phyloP scores from a whole-genome alignment of 2,329 filamentous ascomycete genomes.

The Monosporascus ibericus region DNA sequence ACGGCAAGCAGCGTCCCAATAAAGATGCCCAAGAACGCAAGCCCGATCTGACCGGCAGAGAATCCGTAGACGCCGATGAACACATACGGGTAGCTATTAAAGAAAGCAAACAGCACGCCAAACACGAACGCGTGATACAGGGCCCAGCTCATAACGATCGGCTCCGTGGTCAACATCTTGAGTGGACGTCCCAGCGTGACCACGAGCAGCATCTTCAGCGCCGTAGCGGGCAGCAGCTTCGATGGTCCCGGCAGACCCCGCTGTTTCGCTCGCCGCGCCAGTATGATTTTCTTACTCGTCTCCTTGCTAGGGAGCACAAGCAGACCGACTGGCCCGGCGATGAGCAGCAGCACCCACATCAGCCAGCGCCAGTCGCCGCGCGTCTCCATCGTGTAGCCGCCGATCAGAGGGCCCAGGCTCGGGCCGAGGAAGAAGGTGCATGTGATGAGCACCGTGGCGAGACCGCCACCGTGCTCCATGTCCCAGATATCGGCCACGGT shows the following conservation, averaged over 20 bases:
- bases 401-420: slow-evolving; percentile 34
- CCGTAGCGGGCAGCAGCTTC: slow-evolving; percentile 14
- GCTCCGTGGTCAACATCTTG: slow-evolving; percentile 53
- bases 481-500: slow-evolving; percentile 42
- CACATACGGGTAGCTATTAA: slow-evolving; percentile 42
- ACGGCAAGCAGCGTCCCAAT: slow-evolving; percentile 39
- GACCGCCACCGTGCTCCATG: slow-evolving; percentile 32
- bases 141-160: slow-evolving; percentile 52
- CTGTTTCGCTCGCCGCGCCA: slow-evolving; percentile 29
- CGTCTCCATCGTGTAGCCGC: slow-evolving; percentile 35
- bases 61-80: slow-evolving; percentile 40
- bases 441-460: slow-evolving; percentile 40
- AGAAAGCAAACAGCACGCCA: slow-evolving; percentile 45
- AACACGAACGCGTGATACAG: slow-evolving; percentile 44
- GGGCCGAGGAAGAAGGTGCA: slow-evolving; percentile 38
- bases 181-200: slow-evolving; percentile 42
- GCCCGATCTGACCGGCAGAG: slow-evolving; percentile 30
- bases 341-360: slow-evolving; percentile 43
- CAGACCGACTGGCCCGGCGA: slow-evolving; percentile 29
- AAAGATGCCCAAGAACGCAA: slow-evolving; percentile 38
- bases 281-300: slow-evolving; percentile 48
- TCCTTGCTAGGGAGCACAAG: slow-evolving; percentile 39
- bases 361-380: slow-evolving; percentile 46
- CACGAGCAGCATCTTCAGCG: slow-evolving; percentile 29
- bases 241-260: slow-evolving; percentile 22